Percentiles rank a stretch among this genome's conserved stretches.
Evolutionary conservation across 306 rosid genomes (phyloP).

Genomic region (Vachellia pachyceras): DNA sequence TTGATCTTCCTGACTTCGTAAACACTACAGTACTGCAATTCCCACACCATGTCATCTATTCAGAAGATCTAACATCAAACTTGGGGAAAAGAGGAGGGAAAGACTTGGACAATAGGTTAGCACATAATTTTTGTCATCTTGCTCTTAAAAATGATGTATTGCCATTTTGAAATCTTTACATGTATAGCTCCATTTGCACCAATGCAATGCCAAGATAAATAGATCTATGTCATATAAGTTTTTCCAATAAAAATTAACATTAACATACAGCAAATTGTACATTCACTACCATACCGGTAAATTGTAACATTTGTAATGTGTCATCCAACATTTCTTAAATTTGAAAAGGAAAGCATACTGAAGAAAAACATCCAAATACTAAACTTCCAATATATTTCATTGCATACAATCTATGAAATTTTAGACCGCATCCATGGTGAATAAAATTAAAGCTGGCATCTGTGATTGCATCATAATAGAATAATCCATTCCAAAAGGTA

Average conservation of each 20-base stretch:
- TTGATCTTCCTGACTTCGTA: constrained; percentile 10
- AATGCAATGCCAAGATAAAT: constrained; percentile 13
- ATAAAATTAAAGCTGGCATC: background rate
- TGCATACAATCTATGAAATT: background rate
- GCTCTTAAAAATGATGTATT: background rate
- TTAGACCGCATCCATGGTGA: background rate
- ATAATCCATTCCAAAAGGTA: background rate
- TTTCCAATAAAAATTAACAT: constrained; percentile 11
- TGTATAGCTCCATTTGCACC: background rate
- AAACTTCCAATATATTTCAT: background rate
- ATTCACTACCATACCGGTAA: background rate
- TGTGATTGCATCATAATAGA: background rate
- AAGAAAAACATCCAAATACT: background rate
- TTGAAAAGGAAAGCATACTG: background rate
- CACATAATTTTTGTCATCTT: background rate
- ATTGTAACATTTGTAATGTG: background rate
- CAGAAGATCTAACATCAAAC: constrained; percentile 8
- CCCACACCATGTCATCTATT: constrained; percentile 10
- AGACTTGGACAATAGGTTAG: constrained; percentile 1
- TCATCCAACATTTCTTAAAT: background rate
- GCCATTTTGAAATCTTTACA: constrained; percentile 6
- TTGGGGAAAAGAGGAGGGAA: background rate
- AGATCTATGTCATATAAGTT: background rate
- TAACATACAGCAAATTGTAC: background rate
- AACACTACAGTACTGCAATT: constrained; percentile 4